Percentiles rank a stretch among this genome's conserved stretches.
Evolutionary conservation across 345 rosid genomes (phyloP).

Genomic region (Ricinus communis): DNA sequence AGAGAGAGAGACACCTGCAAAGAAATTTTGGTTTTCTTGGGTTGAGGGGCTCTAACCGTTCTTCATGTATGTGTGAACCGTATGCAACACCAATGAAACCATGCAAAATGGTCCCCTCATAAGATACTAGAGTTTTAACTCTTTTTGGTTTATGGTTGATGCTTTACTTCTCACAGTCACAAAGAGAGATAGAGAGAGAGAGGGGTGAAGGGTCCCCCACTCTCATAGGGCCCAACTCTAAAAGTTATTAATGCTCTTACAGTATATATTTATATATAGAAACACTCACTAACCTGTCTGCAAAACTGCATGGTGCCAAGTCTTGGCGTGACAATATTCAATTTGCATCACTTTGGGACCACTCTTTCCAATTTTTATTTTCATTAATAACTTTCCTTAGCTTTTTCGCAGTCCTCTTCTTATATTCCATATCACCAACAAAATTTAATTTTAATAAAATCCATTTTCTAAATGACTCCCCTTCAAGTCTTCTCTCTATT

Average conservation of each 20-base stretch:
- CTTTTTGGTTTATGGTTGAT: slow-evolving; percentile 28
- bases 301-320: slow-evolving; percentile 21
- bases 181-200: slow-evolving; percentile 10
- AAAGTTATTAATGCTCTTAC: slow-evolving; percentile 44
- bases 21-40: slow-evolving; percentile 18
- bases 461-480: background rate
- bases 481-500: slow-evolving; percentile 12
- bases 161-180: slow-evolving; percentile 24
- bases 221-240: slow-evolving; percentile 28
- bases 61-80: background rate
- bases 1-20: no score
- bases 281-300: slow-evolving; percentile 32
- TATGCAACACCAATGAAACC: slow-evolving; percentile 22
- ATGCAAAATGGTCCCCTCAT: slow-evolving; percentile 44
- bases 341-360: slow-evolving; percentile 33
- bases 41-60: background rate
- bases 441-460: background rate
- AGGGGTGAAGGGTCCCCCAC: slow-evolving; percentile 38
- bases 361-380: slow-evolving; percentile 12
- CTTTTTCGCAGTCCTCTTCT: background rate
- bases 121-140: slow-evolving; percentile 12
- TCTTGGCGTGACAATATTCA: slow-evolving; percentile 42
- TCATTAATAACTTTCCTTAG: background rate
- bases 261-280: slow-evolving; percentile 28
- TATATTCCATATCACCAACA: background rate